These are phyloP conservation scores for Tetrapisispora fleetii DNA, from an alignment of 805 yeast species.

Conservation along the genomic window DNA sequence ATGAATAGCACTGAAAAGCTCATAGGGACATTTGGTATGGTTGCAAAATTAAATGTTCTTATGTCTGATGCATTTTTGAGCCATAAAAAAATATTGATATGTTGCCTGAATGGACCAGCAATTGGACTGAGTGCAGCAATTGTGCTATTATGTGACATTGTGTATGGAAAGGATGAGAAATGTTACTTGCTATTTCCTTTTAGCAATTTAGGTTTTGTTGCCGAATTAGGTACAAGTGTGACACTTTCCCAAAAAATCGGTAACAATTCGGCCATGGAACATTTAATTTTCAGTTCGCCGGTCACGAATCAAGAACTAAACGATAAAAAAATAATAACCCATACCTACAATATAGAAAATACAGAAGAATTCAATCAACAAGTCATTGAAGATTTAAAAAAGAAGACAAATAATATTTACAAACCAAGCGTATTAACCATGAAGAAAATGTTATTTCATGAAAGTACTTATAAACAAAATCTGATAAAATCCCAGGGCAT, in stretches of 20 bases:
- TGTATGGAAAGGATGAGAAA: constrained; percentile 52
- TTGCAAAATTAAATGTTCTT: constrained; percentile 56
- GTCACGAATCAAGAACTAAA: constrained; percentile 45
- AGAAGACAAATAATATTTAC: constrained; percentile 28
- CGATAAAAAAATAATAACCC: constrained; percentile 50
- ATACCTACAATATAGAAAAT: constrained; percentile 37
- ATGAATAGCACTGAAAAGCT: constrained; percentile 11
- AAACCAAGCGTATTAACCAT: constrained; percentile 34
- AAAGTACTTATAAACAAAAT: constrained; percentile 1
- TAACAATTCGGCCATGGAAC: constrained; percentile 62
- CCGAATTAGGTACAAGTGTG: constrained; percentile 68
- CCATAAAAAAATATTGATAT: constrained; percentile 60
- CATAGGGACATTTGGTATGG: constrained; percentile 37
- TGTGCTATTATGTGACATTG: constrained; percentile 61
- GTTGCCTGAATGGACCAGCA: constrained; percentile 80
- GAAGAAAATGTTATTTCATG: constrained; percentile 28
- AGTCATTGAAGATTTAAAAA: constrained; percentile 33
- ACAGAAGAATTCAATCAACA: constrained; percentile 38
- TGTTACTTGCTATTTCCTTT: constrained; percentile 65
- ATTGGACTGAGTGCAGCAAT: constrained; percentile 69
- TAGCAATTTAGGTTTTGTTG: constrained; percentile 69
- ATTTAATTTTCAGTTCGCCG: constrained; percentile 58
- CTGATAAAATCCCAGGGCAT: constrained; percentile 11
- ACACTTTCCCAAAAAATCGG: constrained; percentile 65
- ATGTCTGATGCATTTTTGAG: constrained; percentile 55